Evolutionary conservation across 1,284 basidiomycete genomes (phyloP).

Genomic region (Uromyces viciae-fabae): DNA sequence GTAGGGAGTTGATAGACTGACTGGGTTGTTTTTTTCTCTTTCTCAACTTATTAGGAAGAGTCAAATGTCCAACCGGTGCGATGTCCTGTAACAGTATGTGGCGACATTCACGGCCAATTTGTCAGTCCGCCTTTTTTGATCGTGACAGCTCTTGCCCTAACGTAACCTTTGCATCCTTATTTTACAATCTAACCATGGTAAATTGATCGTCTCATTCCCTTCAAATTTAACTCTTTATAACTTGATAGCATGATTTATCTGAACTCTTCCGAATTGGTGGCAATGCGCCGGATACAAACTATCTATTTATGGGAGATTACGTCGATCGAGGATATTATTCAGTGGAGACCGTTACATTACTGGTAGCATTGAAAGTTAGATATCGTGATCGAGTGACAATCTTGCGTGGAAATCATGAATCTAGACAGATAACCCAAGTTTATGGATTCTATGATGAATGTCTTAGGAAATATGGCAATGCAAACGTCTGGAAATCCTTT

Average conservation of each 20-base stretch:
- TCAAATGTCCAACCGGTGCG: conserved; percentile 96
- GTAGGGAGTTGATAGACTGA: too few species aligned
- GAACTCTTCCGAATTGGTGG: conserved; percentile 99
- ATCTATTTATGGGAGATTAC: conserved; percentile 99
- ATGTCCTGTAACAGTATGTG: conserved; percentile 95
- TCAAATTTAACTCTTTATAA: background rate
- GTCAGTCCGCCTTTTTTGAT: conserved; percentile 63
- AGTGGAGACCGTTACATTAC: conserved; percentile 96
- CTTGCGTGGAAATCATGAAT: conserved; percentile 96
- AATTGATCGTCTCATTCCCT: background rate
- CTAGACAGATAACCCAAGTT: conserved; percentile 97
- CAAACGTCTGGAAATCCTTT: conserved; percentile 99
- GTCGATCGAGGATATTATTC: conserved; percentile 99
- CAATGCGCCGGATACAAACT: conserved; percentile 99
- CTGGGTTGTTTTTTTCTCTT: background rate
- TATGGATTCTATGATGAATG: conserved; percentile 99
- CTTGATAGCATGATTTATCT: conserved; percentile 84
- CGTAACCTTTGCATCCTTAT: background rate
- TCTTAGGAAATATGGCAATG: conserved; percentile 97
- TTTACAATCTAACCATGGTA: background rate
- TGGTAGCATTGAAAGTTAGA: conserved; percentile 94
- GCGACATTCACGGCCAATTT: conserved; percentile 99
- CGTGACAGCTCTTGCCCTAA: background rate
- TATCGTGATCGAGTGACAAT: conserved; percentile 99
- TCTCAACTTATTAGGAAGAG: conserved; percentile 60